phyloP scores from a whole-genome alignment of 163 green algal genomes.

The Scenedesmus sp. region DNA sequence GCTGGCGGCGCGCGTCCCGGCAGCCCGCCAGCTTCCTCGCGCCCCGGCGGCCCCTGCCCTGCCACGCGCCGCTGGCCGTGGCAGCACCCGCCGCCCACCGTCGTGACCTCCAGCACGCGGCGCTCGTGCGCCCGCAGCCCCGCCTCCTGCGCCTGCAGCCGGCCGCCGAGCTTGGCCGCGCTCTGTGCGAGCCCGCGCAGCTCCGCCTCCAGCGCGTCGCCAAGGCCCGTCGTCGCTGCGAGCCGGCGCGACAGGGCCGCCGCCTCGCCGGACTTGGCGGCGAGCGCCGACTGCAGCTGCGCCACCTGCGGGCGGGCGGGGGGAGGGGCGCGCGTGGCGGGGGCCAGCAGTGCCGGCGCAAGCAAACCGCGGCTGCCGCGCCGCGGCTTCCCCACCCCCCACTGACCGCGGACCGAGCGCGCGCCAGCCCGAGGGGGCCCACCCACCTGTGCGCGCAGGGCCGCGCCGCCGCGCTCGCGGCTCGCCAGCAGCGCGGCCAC shows the following conservation, averaged over 20 bases:
- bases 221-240: background rate
- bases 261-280: constrained; percentile 14
- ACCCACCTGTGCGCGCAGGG: constrained; percentile 25
- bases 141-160: constrained; percentile 10
- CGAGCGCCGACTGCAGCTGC: background rate
- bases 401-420: no score
- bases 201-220: constrained; percentile 24
- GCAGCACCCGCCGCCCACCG: constrained; percentile 6
- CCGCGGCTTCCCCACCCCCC: no score
- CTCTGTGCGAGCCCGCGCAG: background rate
- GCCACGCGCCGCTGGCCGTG: no score
- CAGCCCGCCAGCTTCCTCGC: no score
- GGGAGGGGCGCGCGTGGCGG: no score
- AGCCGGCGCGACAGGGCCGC: constrained; percentile 6
- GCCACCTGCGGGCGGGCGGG: no score
- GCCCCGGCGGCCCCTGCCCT: no score
- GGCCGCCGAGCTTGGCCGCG: background rate
- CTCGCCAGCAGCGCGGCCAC: constrained; percentile 5
- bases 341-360: background rate
- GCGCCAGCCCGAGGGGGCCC: no score
- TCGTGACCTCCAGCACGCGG: constrained; percentile 12
- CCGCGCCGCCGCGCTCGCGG: background rate
- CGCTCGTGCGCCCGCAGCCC: constrained; percentile 13
- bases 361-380: no score
- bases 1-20: no score